Conservation (phyloP, 2,329 filamentous ascomycete species). For the Aspergillus uvarum region DNA sequence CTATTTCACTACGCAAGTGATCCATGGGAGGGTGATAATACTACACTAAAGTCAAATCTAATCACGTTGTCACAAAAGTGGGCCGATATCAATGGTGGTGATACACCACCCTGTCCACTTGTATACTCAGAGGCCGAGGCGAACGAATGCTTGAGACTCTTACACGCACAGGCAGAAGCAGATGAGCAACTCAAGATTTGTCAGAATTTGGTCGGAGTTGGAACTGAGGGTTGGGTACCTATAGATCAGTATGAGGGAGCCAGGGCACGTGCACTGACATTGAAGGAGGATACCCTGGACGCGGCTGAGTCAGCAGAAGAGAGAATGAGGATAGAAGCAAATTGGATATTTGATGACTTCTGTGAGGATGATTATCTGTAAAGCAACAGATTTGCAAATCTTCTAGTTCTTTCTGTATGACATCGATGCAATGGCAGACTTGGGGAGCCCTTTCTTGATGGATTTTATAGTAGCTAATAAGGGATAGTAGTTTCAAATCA, state of each 20-base stretch:
- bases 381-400: too few relatives aligned
- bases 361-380: conserved; percentile 8
- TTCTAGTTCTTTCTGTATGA: too few relatives aligned
- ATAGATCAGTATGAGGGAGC: conserved; percentile 11
- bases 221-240: conserved; percentile 19
- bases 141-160: background rate
- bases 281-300: conserved; percentile 17
- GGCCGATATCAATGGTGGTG: background rate
- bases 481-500: too few relatives aligned
- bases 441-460: too few relatives aligned
- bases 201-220: conserved; percentile 10
- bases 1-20: conserved; percentile 20
- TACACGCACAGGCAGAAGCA: background rate
- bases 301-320: conserved; percentile 16
- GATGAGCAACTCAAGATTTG: conserved; percentile 5
- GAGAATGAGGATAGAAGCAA: conserved; percentile 11
- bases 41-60: conserved; percentile 21
- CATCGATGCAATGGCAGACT: too few relatives aligned
- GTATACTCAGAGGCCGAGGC: background rate
- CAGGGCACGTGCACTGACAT: conserved; percentile 8
- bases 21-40: conserved; percentile 28
- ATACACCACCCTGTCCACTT: background rate
- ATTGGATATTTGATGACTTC: conserved; percentile 21
- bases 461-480: too few relatives aligned
- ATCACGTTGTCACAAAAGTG: conserved; percentile 6